Evolutionary conservation across 768 basidiomycete genomes (phyloP).

Genomic region (Mycena maculata): DNA sequence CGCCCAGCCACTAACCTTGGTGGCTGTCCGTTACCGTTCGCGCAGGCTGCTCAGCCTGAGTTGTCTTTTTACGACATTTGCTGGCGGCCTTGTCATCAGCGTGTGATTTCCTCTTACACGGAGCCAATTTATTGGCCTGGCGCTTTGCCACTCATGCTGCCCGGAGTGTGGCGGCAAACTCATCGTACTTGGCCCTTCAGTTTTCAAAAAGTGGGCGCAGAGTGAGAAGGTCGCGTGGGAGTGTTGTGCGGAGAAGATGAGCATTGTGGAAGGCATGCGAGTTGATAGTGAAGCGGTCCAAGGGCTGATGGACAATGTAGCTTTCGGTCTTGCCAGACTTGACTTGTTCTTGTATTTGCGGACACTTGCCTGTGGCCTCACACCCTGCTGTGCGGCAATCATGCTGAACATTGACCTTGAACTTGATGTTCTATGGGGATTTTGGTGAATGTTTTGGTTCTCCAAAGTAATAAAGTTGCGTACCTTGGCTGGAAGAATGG

Average conservation of each 20-base stretch:
- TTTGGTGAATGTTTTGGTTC: too few species aligned
- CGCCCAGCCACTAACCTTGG: too few species aligned
- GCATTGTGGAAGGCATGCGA: conserved; percentile 37
- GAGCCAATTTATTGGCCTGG: too few species aligned
- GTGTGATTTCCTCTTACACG: too few species aligned
- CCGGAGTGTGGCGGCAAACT: not conserved
- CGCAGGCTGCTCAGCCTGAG: too few species aligned
- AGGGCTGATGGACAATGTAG: conserved; percentile 25
- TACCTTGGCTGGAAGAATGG: too few species aligned
- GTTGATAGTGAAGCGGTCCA: conserved; percentile 36
- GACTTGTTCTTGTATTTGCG: conserved; percentile 33
- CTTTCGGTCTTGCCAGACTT: conserved; percentile 10
- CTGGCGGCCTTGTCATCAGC: too few species aligned
- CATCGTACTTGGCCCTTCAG: conserved; percentile 2
- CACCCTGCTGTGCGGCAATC: conserved; percentile 36
- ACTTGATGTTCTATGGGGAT: conserved; percentile 21
- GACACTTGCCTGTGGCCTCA: conserved; percentile 11
- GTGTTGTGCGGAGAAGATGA: conserved; percentile 16
- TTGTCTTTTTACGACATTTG: too few species aligned
- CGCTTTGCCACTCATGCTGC: too few species aligned
- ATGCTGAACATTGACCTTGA: conserved; percentile 41
- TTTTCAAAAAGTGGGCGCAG: conserved; percentile 7
- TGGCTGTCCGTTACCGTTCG: too few species aligned
- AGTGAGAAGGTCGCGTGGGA: conserved; percentile 6
- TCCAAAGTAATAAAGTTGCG: too few species aligned